Conservation (phyloP, 1,139 yeast species). For the Protomyces pachydermus region DNA sequence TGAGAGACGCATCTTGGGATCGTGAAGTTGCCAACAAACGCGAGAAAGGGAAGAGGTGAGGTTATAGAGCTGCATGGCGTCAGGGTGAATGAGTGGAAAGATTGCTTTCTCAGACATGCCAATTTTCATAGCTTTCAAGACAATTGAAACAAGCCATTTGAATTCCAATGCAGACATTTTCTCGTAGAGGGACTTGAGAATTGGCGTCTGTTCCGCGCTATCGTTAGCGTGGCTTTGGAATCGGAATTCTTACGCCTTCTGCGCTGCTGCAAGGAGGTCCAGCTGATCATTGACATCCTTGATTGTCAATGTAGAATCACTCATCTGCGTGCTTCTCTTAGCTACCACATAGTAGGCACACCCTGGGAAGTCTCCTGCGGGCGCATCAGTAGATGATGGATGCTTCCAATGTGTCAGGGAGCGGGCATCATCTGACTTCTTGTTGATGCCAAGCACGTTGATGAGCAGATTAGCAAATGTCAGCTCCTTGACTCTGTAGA, state of each 20-base stretch:
- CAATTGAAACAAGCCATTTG: constrained; percentile 62
- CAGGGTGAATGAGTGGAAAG: constrained; percentile 72
- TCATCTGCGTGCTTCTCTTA: constrained; percentile 42
- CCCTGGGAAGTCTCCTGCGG: constrained; percentile 44
- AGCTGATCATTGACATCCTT: constrained; percentile 55
- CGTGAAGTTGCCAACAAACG: constrained; percentile 56
- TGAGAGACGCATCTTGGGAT: constrained; percentile 47
- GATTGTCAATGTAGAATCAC: constrained; percentile 46
- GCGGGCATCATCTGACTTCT: constrained; percentile 49
- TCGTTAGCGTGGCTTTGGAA: neutral
- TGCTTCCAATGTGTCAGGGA: constrained; percentile 48
- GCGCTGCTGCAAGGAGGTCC: constrained; percentile 46
- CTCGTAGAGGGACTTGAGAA: constrained; percentile 52
- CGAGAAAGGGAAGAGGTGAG: constrained; percentile 63
- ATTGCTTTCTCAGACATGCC: constrained; percentile 60
- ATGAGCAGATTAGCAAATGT: constrained; percentile 47
- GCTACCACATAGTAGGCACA: constrained; percentile 41
- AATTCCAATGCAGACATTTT: constrained; percentile 60
- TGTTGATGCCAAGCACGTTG: constrained; percentile 46
- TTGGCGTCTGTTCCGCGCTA: constrained; percentile 38
- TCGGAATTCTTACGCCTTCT: constrained; percentile 25
- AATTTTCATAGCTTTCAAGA: constrained; percentile 54
- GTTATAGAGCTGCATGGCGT: constrained; percentile 59
- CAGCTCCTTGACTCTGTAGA: constrained; percentile 43
- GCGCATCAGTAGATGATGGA: constrained; percentile 35